phyloP scores from a whole-genome alignment of 331 rosid genomes.

The Saraca asoca region DNA sequence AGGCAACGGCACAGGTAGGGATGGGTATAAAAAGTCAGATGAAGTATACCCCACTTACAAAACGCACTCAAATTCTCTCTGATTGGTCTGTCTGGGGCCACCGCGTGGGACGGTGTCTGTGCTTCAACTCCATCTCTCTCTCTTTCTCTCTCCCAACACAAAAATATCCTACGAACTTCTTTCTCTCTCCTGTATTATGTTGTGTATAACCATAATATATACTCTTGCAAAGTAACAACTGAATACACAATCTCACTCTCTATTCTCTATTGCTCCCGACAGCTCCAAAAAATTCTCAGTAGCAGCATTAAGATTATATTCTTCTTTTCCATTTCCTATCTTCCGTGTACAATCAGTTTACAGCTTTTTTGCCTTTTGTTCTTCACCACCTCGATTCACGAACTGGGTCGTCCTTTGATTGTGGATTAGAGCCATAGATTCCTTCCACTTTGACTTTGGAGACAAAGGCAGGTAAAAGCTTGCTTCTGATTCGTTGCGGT shows the following conservation, averaged over 20 bases:
- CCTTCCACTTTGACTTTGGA: constrained; percentile 53
- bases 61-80: constrained; percentile 47
- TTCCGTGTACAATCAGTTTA: not conserved
- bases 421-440: constrained; percentile 44
- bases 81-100: constrained; percentile 52
- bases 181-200: not conserved
- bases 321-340: not conserved
- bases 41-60: constrained; percentile 43
- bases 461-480: constrained; percentile 33
- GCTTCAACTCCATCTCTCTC: constrained; percentile 22
- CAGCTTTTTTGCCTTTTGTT: constrained; percentile 30
- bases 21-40: not conserved
- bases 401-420: constrained; percentile 50
- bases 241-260: not conserved
- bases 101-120: constrained; percentile 67
- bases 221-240: too few species aligned
- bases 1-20: not conserved
- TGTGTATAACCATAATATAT: too few species aligned
- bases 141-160: not conserved
- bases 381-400: constrained; percentile 48
- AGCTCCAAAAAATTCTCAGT: constrained; percentile 26
- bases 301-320: constrained; percentile 4
- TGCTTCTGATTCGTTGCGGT: too few species aligned
- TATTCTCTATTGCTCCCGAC: constrained; percentile 40
- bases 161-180: not conserved